Percentiles rank a stretch among this genome's conserved stretches.
Evolutionary conservation across 176 grass and related monocot species (phyloP).

Genomic region (Dactylis glomerata): DNA sequence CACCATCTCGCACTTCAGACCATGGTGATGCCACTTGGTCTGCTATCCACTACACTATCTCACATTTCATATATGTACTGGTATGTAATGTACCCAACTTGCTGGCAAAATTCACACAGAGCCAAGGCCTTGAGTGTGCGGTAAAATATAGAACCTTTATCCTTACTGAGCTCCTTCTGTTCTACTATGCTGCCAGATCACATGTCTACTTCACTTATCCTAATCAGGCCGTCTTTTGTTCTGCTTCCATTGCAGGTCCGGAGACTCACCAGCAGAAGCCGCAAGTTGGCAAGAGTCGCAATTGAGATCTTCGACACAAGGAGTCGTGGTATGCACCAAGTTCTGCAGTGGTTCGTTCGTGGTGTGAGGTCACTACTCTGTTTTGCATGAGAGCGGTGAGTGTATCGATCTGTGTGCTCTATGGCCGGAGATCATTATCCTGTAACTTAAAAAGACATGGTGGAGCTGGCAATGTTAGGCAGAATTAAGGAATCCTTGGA

Average conservation of each 20-base stretch:
- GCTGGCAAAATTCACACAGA: background rate
- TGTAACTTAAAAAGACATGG: background rate
- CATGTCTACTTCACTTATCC: background rate
- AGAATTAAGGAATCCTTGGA: background rate
- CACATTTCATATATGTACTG: background rate
- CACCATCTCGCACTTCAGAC: background rate
- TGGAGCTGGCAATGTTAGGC: background rate
- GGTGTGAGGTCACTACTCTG: background rate
- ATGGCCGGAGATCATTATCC: no score
- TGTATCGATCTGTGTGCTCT: background rate
- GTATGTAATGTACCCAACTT: background rate
- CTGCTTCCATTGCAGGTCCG: background rate
- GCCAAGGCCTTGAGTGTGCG: background rate
- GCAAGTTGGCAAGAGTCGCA: background rate
- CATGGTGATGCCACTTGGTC: background rate
- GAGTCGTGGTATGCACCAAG: background rate
- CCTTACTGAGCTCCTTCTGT: background rate
- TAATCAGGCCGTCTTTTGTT: background rate
- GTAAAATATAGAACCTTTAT: background rate
- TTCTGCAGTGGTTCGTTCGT: background rate
- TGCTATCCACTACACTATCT: background rate
- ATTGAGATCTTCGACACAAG: background rate
- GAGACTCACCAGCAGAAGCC: background rate
- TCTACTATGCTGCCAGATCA: background rate
- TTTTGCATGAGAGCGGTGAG: background rate